Base-by-base conservation (phyloP, 1,284 basidiomycete genomes). In the Ceratorhiza oryzae-sativae region DNA sequence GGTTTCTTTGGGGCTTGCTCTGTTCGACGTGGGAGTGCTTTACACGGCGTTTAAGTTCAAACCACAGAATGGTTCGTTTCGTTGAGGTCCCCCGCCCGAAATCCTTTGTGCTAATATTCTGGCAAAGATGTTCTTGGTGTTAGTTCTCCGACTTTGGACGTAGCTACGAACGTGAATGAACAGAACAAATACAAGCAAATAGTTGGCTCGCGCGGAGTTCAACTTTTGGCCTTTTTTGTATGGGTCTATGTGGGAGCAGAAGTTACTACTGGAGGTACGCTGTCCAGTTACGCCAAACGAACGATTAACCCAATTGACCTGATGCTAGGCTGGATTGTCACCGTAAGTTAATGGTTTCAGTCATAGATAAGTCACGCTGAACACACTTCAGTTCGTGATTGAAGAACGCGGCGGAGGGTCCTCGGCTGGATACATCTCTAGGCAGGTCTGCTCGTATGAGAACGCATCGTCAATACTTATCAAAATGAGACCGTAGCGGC, bases 161-260 rank as follows among this genome's bases (percentile, higher is more conserved):
- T 58, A 2, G 27, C 68, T 78, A 77, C 62, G 79, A 80, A 13
- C 27, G 79, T 77, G 27, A 79, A 77, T 39, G 79, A 81, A 53
- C 79, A 82, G 5, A 85, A 81, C 75, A 83, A 83, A 36, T 86
- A 88, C 80, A 81, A 81, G 32, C 85, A 88, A 75, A 88, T 90
- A 45, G 74, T 90, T 71, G 77, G 81, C n/a, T 80, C 84, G 34
- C 83, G 81, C 61, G 81, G 83, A 3, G 86, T 90, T 0, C 87
- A 90, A 75, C 78, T 86, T 34, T 79, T 90, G 15, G 86, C 88
- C 0, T 80, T 88, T 65, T 91, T 88, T 77, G 82, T 86, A 27
- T 80, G 89, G n/a, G 84, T 90, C 12, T 90, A 90, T 76, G 87
- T 90, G 49, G 89, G 89, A 3, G 83, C 87, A 0, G 88, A 90